A percentile compares a stretch with the other conserved stretches of the same genome.
Conservation (phyloP, 2,329 filamentous ascomycete species). For the Fusarium sarcochroum region DNA sequence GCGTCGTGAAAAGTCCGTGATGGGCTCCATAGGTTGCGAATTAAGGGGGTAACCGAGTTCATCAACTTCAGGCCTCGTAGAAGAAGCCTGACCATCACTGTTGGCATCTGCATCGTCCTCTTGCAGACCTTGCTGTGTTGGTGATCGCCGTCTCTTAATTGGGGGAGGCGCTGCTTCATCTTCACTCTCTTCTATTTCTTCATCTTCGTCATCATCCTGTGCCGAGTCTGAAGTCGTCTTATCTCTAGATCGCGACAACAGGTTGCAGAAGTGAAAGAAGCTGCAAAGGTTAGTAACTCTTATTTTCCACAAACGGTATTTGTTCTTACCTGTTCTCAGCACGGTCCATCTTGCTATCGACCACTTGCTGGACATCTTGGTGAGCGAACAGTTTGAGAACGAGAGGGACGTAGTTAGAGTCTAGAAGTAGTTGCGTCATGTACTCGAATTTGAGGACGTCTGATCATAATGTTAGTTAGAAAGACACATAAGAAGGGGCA, state of each 20-base stretch:
- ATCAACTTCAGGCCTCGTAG: slow-evolving; percentile 76
- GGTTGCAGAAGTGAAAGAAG: slow-evolving; percentile 92
- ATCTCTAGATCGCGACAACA: slow-evolving; percentile 68
- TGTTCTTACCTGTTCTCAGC: slow-evolving; percentile 79
- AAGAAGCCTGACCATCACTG: slow-evolving; percentile 51
- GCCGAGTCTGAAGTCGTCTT: slow-evolving; percentile 53
- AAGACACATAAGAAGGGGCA: background rate
- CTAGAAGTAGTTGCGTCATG: slow-evolving; percentile 89
- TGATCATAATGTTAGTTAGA: slow-evolving; percentile 54
- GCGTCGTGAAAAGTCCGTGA: slow-evolving; percentile 91
- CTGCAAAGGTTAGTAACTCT: slow-evolving; percentile 58
- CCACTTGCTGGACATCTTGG: slow-evolving; percentile 91
- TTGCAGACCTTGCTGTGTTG: slow-evolving; percentile 51
- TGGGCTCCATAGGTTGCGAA: slow-evolving; percentile 78
- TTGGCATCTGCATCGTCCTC: slow-evolving; percentile 49
- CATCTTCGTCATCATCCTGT: slow-evolving; percentile 54
- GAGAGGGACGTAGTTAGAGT: slow-evolving; percentile 94
- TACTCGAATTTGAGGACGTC: slow-evolving; percentile 97
- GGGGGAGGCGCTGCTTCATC: slow-evolving; percentile 89
- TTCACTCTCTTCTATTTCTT: slow-evolving; percentile 67
- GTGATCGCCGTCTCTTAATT: slow-evolving; percentile 73
- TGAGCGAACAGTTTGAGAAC: slow-evolving; percentile 94
- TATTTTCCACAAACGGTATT: background rate
- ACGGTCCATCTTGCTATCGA: slow-evolving; percentile 87
- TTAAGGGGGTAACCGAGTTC: slow-evolving; percentile 87